Base-by-base conservation (phyloP, 257 asterid species). In the Nicotiana noctiflora region DNA sequence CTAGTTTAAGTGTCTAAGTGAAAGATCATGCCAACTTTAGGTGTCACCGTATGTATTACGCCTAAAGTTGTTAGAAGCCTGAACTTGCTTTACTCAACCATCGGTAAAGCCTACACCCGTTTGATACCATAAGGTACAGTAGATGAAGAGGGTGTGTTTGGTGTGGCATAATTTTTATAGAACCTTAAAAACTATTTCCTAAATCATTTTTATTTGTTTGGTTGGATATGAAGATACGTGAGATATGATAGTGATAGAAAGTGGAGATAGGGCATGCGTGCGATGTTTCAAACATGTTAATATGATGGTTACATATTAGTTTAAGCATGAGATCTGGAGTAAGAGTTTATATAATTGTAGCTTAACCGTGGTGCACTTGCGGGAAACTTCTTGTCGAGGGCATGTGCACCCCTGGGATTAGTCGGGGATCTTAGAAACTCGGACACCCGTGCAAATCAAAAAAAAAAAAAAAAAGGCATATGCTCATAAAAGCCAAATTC, bases 401-500 rank as follows among this genome's bases (percentile, higher is more conserved):
- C n/a, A n/a, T n/a, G n/a, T n/a, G n/a, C n/a, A n/a, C n/a, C n/a
- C n/a, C n/a, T n/a, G n/a, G n/a, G n/a, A n/a, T n/a, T n/a, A n/a
- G n/a, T n/a, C n/a, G n/a, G n/a, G n/a, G n/a, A n/a, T n/a, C n/a
- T n/a, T n/a, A n/a, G n/a, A n/a, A n/a, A n/a, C n/a, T n/a, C n/a
- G n/a, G n/a, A n/a, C n/a, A n/a, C n/a, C n/a, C n/a, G n/a, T n/a
- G n/a, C n/a, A n/a, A n/a, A n/a, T n/a, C n/a, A n/a, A n/a, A n/a
- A n/a, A n/a, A n/a, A n/a, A n/a, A n/a, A n/a, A 29, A 3, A 5
- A 70, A 44, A n/a, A 70, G 34, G 57, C 6, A 19, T 2, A 70
- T 12, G 57, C 77, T 19, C 77, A 70, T 49, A 40, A 70, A 70
- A 70, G 77, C 44, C 56, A 12, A 70, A 19, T 68, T 68, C 76